Conservation (phyloP, 345 rosid genomes). For the Populus pruinosa region DNA sequence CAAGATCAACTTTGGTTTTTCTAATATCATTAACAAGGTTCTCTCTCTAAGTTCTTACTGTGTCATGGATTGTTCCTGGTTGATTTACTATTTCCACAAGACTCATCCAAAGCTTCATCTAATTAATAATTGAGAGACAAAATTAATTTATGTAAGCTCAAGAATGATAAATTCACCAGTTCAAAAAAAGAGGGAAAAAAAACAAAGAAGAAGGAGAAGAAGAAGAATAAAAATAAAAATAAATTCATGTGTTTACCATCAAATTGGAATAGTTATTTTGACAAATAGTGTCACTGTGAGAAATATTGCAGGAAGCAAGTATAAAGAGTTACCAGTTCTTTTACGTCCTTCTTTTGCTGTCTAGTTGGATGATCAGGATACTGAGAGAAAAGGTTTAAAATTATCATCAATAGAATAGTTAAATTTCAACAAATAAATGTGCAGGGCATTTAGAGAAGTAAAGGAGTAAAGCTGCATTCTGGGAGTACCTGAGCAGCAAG, state of each 20-base stretch:
- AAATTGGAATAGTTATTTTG: neutral
- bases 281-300: neutral
- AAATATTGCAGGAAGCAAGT: too few species aligned
- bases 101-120: neutral
- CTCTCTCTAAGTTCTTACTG: neutral
- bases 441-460: neutral
- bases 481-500: conserved; percentile 83
- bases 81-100: neutral
- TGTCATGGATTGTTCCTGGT: neutral
- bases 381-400: conserved; percentile 32
- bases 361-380: conserved; percentile 97
- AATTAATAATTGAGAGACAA: neutral
- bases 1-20: neutral
- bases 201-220: too few species aligned
- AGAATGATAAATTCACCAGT: neutral
- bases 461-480: neutral
- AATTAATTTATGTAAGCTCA: neutral
- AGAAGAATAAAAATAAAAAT: too few species aligned
- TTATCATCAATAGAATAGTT: conserved; percentile 5
- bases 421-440: neutral
- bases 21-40: neutral
- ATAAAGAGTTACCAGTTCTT: conserved; percentile 61
- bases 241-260: neutral
- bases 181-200: too few species aligned
- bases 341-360: conserved; percentile 87